phyloP scores from a whole-genome alignment of 768 basidiomycete genomes.

The Hygrocybe punicea region DNA sequence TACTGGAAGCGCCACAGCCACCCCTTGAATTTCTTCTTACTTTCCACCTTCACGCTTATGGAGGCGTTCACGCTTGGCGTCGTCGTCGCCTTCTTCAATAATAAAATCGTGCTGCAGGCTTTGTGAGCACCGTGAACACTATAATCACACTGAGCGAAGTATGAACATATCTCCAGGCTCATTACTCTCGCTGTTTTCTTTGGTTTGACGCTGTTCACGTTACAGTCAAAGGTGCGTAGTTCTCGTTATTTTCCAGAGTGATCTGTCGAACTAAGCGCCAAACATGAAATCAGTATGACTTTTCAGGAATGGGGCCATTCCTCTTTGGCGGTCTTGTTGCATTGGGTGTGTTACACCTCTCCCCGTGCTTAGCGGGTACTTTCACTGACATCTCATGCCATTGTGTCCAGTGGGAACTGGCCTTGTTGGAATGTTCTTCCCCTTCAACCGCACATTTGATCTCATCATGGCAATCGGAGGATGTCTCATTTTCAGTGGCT shows the following conservation, averaged over 20 bases:
- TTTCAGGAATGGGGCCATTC: constrained; percentile 88
- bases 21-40: constrained; percentile 81
- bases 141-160: constrained; percentile 9
- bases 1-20: constrained; percentile 93
- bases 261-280: constrained; percentile 4
- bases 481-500: constrained; percentile 83
- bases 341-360: constrained; percentile 46
- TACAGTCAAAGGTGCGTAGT: constrained; percentile 78
- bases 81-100: constrained; percentile 71
- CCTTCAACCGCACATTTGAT: constrained; percentile 79
- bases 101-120: constrained; percentile 77
- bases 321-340: constrained; percentile 83
- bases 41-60: constrained; percentile 84
- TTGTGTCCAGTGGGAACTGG: constrained; percentile 83
- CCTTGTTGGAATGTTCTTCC: constrained; percentile 80
- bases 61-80: no score
- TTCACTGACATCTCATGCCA: no score
- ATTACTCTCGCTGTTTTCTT: constrained; percentile 92
- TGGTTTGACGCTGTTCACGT: constrained; percentile 89
- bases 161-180: constrained; percentile 36
- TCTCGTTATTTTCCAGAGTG: not conserved
- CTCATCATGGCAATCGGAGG: constrained; percentile 76
- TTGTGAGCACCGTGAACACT: constrained; percentile 47
- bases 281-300: no score
- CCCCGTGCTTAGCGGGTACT: no score